A percentile compares a stretch with the other conserved stretches of the same genome.
Conservation (phyloP, 1,139 yeast species). For the Blastobotrys apis region DNA sequence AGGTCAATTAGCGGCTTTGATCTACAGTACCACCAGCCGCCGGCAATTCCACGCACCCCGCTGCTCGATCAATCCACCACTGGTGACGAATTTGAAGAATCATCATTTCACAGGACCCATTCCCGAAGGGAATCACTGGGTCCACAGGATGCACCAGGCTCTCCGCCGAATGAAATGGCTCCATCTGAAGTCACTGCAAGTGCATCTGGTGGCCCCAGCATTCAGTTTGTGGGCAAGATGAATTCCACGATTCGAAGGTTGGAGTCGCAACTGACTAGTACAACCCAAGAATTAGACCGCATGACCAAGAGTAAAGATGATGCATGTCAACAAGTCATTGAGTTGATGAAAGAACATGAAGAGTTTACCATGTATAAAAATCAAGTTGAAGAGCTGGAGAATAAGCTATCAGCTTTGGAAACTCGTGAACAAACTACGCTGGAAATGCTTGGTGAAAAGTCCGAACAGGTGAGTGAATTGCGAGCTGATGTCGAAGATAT, state of each 20-base stretch:
- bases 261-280: constrained; percentile 68
- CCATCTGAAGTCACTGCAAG: constrained; percentile 4
- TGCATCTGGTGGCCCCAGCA: constrained; percentile 9
- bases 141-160: constrained; percentile 11
- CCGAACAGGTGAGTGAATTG: constrained; percentile 80
- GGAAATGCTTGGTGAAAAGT: constrained; percentile 80
- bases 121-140: not conserved
- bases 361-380: constrained; percentile 39
- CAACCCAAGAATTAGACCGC: constrained; percentile 58
- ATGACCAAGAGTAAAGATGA: constrained; percentile 56
- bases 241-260: constrained; percentile 70
- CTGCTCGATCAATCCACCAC: not conserved
- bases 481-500: constrained; percentile 84
- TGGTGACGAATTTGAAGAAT: not conserved
- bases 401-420: constrained; percentile 37
- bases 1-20: not conserved
- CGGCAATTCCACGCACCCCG: not conserved
- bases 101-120: not conserved
- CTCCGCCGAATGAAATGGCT: not conserved
- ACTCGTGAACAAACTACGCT: constrained; percentile 54
- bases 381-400: constrained; percentile 41
- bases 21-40: not conserved
- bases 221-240: constrained; percentile 66
- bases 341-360: constrained; percentile 53
- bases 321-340: constrained; percentile 63